Evolutionary conservation across 352 stramenopile genomes (phyloP), one percentile per base, ranked within the genome.

Genomic region (Globisporangium cystogenes): DNA sequence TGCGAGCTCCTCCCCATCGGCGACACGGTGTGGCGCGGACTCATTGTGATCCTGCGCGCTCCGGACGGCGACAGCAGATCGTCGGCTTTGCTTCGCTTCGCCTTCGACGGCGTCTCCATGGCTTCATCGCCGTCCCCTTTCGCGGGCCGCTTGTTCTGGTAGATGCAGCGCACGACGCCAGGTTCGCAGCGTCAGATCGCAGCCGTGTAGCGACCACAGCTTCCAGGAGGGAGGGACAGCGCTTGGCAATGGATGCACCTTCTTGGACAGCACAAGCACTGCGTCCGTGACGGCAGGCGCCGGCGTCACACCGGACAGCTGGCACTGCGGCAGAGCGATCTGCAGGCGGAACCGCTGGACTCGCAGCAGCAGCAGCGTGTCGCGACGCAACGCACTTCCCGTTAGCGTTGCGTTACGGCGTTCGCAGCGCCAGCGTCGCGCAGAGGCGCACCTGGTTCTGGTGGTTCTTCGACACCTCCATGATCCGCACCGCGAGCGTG

Each of bases 381-480:
- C 33, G 14, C 15, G 11, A 39, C 33, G 14, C 33, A 39, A 3
- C 33, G 33, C 36, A 21, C 7, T 11, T 8, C 36, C 10, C 7
- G 40, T 45, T 26, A 45, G 40, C 39, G 26, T 29, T 29, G 26
- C 26, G 26, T 29, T n/a, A n/a, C n/a, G n/a, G n/a, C n/a, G n/a
- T n/a, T n/a, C 27, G 18, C 46, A 24, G 16, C 20, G 31, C 8
- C 33, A 37, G 3, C 36, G 7, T 20, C 24, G 23, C 23, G 7
- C 10, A n/a, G n/a, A 29, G 16, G 12, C 29, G 31, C 57, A 89
- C 77, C 77, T 88, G 77, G 64, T 91, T 91, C 51, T 87, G 67
- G 44, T 91, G 77, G 59, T 91, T 91, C 64, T 91, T 91, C 35
- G 81, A 91, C 6, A 91, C 81, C 44, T 91, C 76, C 51, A 82